Evolutionary conservation across 2,329 filamentous ascomycete species (phyloP), one percentile per base, ranked within the genome.

Genomic region (Neopestalotiopsis sp.): DNA sequence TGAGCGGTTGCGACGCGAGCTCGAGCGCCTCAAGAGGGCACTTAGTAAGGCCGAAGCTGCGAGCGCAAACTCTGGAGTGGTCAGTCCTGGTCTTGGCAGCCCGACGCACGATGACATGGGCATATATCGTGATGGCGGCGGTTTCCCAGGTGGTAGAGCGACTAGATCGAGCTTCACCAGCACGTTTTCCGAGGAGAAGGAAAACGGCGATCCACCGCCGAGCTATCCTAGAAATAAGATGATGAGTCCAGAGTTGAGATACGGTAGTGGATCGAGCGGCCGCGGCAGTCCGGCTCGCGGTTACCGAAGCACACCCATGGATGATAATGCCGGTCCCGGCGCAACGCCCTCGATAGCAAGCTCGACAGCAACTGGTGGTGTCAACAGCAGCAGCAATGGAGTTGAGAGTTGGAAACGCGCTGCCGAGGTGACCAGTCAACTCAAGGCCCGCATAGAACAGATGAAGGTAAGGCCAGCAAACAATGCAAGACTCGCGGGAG

Each of bases 391-490:
- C 42, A 71, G 70, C 28, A 88, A 90, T 61, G 90, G 90, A 0
- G 90, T 91, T 20, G 96, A 99, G 83, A 98, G 95, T 79, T 99
- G 96, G 96, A 97, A 95, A 84, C 88, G 96, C 74, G 96, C 96
- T 20, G 96, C 96, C 2, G 96, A 99, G 84, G 96, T 99, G 69
- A 99, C 96, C 67, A 98, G 95, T 81, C 96, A 98, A 80, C 81
- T 99, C 76, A 99, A 98, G 85, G 94, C 95, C 66, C 90, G 96
- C 79, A 99, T 99, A 80, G 96, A 98, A 85, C 93, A 96, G 86
- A 99, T 99, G 96, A 99, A 98, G 88, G 89, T 89, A 76, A 73
- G 82, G 12, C 14, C 7, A 30, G 32, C 30, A 14, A 17, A 6
- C 17, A 17, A 17, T 38, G 14, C 56, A 7, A 14, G 30, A 32